These are phyloP conservation scores for Peniophora sp. DNA, from an alignment of 1,284 basidiomycete genomes.

Conservation along the genomic window DNA sequence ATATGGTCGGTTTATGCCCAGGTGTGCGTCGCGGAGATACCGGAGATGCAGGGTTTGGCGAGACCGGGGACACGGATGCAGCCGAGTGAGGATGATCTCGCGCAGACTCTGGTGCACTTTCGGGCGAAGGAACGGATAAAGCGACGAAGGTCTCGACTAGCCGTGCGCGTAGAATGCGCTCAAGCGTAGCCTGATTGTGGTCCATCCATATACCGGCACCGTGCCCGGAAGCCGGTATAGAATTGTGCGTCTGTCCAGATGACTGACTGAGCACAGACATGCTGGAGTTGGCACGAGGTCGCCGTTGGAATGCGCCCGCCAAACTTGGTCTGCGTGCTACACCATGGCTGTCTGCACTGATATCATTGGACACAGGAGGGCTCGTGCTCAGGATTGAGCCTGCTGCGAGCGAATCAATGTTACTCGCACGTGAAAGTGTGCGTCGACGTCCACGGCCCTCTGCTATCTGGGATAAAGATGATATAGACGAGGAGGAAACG, in stretches of 20 bases:
- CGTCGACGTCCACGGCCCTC: not conserved
- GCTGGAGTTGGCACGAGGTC: not conserved
- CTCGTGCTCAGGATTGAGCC: not conserved
- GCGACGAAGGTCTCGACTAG: constrained; percentile 76
- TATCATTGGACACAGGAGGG: not conserved
- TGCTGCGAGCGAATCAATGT: not conserved
- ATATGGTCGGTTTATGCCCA: not conserved
- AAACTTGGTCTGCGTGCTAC: no score
- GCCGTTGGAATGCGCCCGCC: no score
- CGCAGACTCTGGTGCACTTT: no score
- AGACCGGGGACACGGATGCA: not conserved
- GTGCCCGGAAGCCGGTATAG: not conserved
- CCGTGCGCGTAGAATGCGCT: constrained; percentile 63
- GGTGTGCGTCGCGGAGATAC: not conserved
- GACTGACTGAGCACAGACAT: not conserved
- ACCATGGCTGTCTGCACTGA: not conserved
- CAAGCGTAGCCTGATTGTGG: constrained; percentile 53
- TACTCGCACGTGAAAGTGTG: not conserved
- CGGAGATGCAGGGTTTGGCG: not conserved
- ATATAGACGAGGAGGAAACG: constrained; percentile 33
- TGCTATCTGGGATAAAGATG: constrained; percentile 10
- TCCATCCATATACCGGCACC: constrained; percentile 4
- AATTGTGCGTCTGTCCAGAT: not conserved
- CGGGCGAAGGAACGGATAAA: constrained; percentile 30
- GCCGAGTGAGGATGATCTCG: no score